A percentile compares a stretch with the other conserved stretches of the same genome.
Conservation (phyloP, 2,329 filamentous ascomycete genomes). For the Lasiodiplodia hormozganensis region DNA sequence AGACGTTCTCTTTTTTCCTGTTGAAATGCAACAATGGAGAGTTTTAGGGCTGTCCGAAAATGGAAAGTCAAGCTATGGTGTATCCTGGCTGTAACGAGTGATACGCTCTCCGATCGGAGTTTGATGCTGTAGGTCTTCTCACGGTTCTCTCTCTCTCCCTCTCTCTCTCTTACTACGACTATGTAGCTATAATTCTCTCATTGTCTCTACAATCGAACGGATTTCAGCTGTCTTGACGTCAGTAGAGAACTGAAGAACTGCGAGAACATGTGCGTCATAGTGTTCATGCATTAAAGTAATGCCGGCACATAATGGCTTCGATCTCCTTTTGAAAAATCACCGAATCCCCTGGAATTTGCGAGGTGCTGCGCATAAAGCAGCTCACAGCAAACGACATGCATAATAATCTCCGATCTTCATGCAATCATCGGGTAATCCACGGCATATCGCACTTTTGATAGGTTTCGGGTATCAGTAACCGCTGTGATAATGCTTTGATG, state of each 20-base stretch:
- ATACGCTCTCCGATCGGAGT: background rate
- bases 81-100: background rate
- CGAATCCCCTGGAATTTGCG: background rate
- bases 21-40: background rate
- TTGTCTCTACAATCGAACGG: background rate
- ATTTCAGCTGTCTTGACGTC: background rate
- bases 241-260: background rate
- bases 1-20: background rate
- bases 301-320: background rate
- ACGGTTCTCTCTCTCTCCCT: no score
- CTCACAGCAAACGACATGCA: background rate
- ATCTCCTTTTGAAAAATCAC: background rate
- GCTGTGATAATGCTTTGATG: background rate
- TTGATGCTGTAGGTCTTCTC: background rate
- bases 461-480: background rate
- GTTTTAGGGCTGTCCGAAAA: background rate
- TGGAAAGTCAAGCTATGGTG: background rate
- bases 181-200: constrained; percentile 7
- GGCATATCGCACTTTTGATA: constrained; percentile 4
- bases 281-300: background rate
- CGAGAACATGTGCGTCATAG: no score
- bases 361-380: background rate
- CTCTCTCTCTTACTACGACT: background rate
- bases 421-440: background rate
- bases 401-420: background rate